Percentiles rank a stretch among this genome's conserved stretches.
Conservation (phyloP, 768 basidiomycete species). For the Termitomyces titanicus region DNA sequence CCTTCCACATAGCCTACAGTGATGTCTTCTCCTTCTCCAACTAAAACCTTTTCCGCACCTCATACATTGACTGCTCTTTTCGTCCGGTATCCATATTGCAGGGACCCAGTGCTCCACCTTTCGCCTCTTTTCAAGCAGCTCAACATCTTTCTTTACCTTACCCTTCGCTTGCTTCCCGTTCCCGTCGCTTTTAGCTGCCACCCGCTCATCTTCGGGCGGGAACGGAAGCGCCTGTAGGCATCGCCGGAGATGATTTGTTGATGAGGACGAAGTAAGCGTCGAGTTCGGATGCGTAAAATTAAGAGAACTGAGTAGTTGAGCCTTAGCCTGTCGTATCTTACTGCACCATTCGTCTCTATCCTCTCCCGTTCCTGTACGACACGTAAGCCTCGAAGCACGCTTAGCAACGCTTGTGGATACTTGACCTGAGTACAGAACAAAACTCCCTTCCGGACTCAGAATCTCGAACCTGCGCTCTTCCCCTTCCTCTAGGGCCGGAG, state of each 20-base stretch:
- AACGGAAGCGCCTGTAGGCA: constrained; percentile 73
- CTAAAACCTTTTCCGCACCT: constrained; percentile 75
- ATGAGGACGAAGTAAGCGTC: constrained; percentile 74
- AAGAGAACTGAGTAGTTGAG: constrained; percentile 63
- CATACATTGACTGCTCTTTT: constrained; percentile 82
- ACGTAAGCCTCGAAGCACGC: not conserved
- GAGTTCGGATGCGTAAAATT: constrained; percentile 75
- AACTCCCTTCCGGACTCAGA: constrained; percentile 73
- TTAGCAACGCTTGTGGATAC: not conserved
- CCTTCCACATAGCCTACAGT: constrained; percentile 81
- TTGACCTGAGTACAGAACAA: constrained; percentile 69
- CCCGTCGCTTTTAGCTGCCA: constrained; percentile 23
- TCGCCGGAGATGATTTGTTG: constrained; percentile 71
- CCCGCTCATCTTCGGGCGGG: constrained; percentile 48
- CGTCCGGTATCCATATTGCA: constrained; percentile 90
- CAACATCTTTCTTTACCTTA: constrained; percentile 13
- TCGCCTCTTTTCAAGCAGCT: constrained; percentile 35
- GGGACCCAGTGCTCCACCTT: constrained; percentile 83
- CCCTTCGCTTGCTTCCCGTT: constrained; percentile 16
- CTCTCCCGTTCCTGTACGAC: constrained; percentile 40
- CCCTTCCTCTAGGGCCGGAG: constrained; percentile 38
- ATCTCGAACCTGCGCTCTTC: constrained; percentile 67
- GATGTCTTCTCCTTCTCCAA: constrained; percentile 77
- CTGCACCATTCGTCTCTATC: constrained; percentile 66
- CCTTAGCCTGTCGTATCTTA: constrained; percentile 67